Percentiles rank a stretch among this genome's conserved stretches.
These are phyloP conservation scores for Dinochytrium kinnereticum DNA, from an alignment of 371 early-diverging fungal species.

Conservation along the genomic window DNA sequence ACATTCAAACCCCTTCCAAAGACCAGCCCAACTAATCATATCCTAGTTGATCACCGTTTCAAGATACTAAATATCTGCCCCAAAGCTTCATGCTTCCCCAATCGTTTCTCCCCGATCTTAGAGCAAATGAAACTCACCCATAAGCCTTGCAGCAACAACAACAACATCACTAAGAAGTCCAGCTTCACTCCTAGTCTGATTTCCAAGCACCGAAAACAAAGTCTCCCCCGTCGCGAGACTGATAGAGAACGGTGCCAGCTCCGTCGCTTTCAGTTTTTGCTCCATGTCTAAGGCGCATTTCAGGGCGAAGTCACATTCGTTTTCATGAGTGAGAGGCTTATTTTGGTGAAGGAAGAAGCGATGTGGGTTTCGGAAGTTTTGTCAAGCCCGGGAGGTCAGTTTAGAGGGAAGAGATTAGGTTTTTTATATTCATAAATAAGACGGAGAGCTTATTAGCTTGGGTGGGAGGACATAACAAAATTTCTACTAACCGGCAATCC, in stretches of 20 bases:
- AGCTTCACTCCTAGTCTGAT: constrained; percentile 29
- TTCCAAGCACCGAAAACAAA: constrained; percentile 36
- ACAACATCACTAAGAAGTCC: constrained; percentile 38
- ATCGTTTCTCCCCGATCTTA: no score
- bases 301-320: constrained; percentile 16
- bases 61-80: no score
- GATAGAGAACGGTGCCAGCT: constrained; percentile 30
- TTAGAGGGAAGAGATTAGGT: no score
- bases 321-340: constrained; percentile 14
- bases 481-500: constrained; percentile 1
- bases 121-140: constrained; percentile 19
- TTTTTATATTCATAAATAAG: neutral
- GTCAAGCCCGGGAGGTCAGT: no score
- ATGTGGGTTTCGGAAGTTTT: no score
- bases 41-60: no score
- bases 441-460: neutral
- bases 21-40: no score
- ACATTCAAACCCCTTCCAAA: no score
- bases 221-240: constrained; percentile 33
- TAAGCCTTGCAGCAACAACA: constrained; percentile 31
- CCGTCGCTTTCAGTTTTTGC: constrained; percentile 20
- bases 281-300: constrained; percentile 28
- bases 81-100: no score
- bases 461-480: neutral
- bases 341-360: neutral